phyloP scores from a whole-genome alignment of 73 alveolate genomes.

The Uronychia binucleata region DNA sequence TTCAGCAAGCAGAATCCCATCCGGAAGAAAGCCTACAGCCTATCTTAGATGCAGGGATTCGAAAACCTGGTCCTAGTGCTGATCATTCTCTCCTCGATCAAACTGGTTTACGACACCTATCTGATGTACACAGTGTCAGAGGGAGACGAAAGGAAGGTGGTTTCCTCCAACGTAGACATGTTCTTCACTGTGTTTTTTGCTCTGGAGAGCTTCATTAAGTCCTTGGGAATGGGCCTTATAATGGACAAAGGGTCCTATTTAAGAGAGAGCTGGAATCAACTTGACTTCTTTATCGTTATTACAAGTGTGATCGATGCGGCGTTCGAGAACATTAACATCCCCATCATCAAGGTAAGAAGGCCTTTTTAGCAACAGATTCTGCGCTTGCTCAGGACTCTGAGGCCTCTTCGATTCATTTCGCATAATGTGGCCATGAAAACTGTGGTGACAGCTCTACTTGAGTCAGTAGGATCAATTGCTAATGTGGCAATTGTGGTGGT shows the following conservation, averaged over 20 bases:
- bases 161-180: constrained; percentile 30
- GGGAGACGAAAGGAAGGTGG: background rate
- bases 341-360: constrained; percentile 74
- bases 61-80: constrained; percentile 34
- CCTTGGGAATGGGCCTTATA: constrained; percentile 79
- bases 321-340: constrained; percentile 52
- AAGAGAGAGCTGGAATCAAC: constrained; percentile 91
- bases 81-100: constrained; percentile 33
- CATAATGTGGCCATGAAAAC: constrained; percentile 90
- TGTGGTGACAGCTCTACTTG: constrained; percentile 83
- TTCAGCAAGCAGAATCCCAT: constrained; percentile 25
- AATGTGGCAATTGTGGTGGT: constrained; percentile 79
- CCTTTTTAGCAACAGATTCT: too few species aligned
- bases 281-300: constrained; percentile 92
- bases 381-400: constrained; percentile 88
- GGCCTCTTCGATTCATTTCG: constrained; percentile 93
- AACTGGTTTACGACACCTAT: constrained; percentile 53
- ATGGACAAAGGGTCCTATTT: constrained; percentile 80
- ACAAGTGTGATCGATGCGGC: constrained; percentile 86
- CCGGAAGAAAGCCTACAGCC: constrained; percentile 23
- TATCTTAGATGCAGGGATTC: constrained; percentile 25
- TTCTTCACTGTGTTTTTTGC: constrained; percentile 71
- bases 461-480: constrained; percentile 71
- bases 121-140: background rate
- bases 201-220: constrained; percentile 72